Conservation (phyloP, 2,329 filamentous ascomycete genomes). For the Venturia asperata region DNA sequence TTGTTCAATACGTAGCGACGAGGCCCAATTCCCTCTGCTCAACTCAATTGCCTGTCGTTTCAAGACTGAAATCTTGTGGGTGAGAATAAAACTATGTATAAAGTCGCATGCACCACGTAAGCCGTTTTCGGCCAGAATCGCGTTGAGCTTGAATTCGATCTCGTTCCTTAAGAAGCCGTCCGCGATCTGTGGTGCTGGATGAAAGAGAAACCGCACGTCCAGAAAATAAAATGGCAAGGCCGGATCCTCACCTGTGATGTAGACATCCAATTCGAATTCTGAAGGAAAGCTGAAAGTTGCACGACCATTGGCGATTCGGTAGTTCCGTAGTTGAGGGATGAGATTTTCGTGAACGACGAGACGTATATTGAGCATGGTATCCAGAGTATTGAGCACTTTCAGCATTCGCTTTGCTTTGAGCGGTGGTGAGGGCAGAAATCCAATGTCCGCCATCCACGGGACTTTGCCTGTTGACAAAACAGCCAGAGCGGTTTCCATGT, state of each 20-base stretch:
- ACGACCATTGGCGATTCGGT: slow-evolving; percentile 73
- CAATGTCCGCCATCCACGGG: slow-evolving; percentile 71
- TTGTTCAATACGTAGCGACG: slow-evolving; percentile 67
- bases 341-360: slow-evolving; percentile 81
- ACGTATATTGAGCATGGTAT: slow-evolving; percentile 73
- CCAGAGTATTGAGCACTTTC: slow-evolving; percentile 69
- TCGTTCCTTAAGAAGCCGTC: slow-evolving; percentile 46
- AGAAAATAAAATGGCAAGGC: slow-evolving; percentile 88
- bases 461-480: slow-evolving; percentile 72
- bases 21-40: slow-evolving; percentile 65
- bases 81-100: slow-evolving; percentile 79
- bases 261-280: slow-evolving; percentile 91
- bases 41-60: slow-evolving; percentile 69
- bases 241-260: slow-evolving; percentile 78
- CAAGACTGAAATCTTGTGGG: slow-evolving; percentile 80
- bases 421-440: slow-evolving; percentile 67
- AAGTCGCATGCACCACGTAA: slow-evolving; percentile 76
- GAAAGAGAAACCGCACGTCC: slow-evolving; percentile 79
- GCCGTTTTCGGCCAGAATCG: slow-evolving; percentile 60
- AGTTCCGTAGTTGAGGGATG: slow-evolving; percentile 69
- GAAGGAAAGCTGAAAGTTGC: slow-evolving; percentile 76
- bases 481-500: slow-evolving; percentile 82
- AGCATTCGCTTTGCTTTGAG: slow-evolving; percentile 66
- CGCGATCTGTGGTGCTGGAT: slow-evolving; percentile 56
- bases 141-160: slow-evolving; percentile 37